Evolutionary conservation across 768 basidiomycete genomes (phyloP).

Genomic region (Mycena albidolilacea): DNA sequence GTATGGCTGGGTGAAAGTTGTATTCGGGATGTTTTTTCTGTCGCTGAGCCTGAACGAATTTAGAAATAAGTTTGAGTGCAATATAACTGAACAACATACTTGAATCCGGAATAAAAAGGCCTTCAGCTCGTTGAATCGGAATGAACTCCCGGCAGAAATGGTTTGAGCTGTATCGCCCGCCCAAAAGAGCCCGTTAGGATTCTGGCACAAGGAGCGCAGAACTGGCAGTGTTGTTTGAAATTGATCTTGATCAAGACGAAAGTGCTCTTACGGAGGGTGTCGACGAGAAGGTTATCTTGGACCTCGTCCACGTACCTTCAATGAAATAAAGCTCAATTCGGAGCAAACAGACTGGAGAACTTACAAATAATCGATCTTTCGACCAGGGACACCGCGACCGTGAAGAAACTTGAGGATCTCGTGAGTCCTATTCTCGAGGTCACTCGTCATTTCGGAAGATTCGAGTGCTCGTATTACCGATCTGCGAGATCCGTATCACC

Average conservation of each 20-base stretch:
- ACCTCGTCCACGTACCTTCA: conserved; percentile 82
- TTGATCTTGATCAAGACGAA: neutral
- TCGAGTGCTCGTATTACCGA: conserved; percentile 48
- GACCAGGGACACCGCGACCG: conserved; percentile 53
- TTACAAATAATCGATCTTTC: conserved; percentile 60
- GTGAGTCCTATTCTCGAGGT: conserved; percentile 54
- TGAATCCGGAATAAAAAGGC: conserved; percentile 76
- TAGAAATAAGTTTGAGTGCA: neutral
- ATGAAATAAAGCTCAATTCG: neutral
- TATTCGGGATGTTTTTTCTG: conserved; percentile 29
- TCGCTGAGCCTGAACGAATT: conserved; percentile 41
- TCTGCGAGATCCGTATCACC: conserved; percentile 73
- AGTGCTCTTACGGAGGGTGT: conserved; percentile 53
- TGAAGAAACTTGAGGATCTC: conserved; percentile 57
- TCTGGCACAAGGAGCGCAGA: conserved; percentile 70
- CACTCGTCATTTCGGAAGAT: neutral
- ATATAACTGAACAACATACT: conserved; percentile 51
- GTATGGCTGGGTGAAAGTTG: conserved; percentile 43
- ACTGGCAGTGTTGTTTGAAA: conserved; percentile 49
- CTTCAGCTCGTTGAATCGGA: conserved; percentile 80
- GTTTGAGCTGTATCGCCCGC: conserved; percentile 88
- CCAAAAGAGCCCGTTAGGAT: conserved; percentile 80
- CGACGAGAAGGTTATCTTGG: conserved; percentile 80
- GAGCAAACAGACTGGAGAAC: neutral
- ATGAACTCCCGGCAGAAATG: conserved; percentile 80